Percentiles rank a stretch among this genome's conserved stretches.
Conservation (phyloP, 78 protist species). For the Dictyostelium firmibasis region DNA sequence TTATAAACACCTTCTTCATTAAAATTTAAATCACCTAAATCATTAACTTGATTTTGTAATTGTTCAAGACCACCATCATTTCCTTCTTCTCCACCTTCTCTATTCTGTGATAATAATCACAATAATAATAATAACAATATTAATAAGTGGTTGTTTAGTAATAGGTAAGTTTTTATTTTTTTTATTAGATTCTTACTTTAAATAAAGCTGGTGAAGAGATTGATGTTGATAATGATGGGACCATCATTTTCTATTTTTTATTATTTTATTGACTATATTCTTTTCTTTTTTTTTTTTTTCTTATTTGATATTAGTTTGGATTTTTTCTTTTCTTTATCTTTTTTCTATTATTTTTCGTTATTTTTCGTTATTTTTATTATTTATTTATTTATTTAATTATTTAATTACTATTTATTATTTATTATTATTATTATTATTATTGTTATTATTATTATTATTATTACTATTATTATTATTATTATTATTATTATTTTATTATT, state of each 20-base stretch:
- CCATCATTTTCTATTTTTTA: conserved; percentile 42
- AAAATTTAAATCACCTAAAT: conserved; percentile 20
- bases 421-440: too few species aligned
- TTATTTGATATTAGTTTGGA: not conserved
- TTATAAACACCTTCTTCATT: not conserved
- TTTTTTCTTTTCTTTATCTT: not conserved
- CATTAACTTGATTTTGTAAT: conserved; percentile 7
- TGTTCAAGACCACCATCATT: conserved; percentile 23
- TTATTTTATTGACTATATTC: not conserved
- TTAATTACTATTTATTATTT: too few species aligned
- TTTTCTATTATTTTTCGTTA: not conserved
- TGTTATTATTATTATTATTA: too few species aligned
- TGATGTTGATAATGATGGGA: conserved; percentile 59
- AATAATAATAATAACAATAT: too few species aligned
- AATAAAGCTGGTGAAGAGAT: conserved; percentile 69
- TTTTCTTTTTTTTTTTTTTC: not conserved
- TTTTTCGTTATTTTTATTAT: too few species aligned
- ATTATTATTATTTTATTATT: too few species aligned
- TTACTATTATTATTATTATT: too few species aligned
- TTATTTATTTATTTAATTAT: too few species aligned
- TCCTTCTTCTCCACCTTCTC: not conserved
- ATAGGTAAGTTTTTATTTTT: not conserved
- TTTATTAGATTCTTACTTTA: conserved; percentile 1
- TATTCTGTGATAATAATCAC: not conserved
- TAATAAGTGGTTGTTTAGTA: not conserved